These are phyloP conservation scores for Epithele typhae DNA, from an alignment of 768 basidiomycete genomes.

Conservation along the genomic window DNA sequence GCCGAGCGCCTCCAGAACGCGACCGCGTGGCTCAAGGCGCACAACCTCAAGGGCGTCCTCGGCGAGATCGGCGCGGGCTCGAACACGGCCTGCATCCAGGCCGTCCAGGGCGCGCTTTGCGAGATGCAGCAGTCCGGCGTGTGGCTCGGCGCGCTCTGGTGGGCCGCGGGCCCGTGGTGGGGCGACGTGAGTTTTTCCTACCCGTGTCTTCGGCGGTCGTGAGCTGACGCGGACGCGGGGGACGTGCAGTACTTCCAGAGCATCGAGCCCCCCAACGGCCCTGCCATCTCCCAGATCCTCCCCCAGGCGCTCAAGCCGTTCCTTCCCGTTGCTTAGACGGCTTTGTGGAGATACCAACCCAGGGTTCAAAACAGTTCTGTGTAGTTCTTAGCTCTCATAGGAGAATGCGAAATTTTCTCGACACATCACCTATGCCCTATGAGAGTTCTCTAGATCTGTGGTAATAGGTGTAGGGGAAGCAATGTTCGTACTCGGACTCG, in stretches of 20 bases:
- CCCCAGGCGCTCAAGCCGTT: constrained; percentile 55
- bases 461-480: no score
- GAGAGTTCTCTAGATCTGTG: no score
- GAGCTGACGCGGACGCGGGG: background rate
- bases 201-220: background rate
- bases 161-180: constrained; percentile 67
- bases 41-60: constrained; percentile 60
- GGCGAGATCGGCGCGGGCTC: constrained; percentile 56
- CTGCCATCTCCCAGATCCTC: constrained; percentile 48
- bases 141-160: constrained; percentile 56
- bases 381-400: no score
- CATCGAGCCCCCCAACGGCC: constrained; percentile 56
- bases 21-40: constrained; percentile 53
- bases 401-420: no score
- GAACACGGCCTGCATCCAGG: constrained; percentile 38
- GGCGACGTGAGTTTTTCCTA: constrained; percentile 36
- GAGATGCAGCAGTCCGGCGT: constrained; percentile 49
- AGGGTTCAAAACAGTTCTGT: no score
- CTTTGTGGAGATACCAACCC: no score
- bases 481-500: no score
- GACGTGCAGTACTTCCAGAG: constrained; percentile 50
- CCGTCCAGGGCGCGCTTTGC: constrained; percentile 53
- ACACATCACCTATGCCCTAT: no score
- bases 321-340: no score
- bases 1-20: constrained; percentile 52